Base-by-base conservation (phyloP, 2,329 filamentous ascomycete genomes). In the Verticillium tricorpus region DNA sequence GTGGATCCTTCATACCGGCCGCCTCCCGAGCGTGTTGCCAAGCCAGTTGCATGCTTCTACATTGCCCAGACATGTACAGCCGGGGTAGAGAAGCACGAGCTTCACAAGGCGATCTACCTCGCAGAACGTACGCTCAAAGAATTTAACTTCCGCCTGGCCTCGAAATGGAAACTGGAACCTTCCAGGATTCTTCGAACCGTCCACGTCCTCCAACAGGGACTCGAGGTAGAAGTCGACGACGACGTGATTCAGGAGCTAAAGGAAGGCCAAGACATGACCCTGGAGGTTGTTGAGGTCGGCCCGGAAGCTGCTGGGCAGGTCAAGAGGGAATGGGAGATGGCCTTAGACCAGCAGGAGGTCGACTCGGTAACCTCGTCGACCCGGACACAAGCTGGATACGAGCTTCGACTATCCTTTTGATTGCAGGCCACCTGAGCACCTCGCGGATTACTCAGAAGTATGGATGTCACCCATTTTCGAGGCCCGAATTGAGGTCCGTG, bases 221-320 rank as follows among this genome's bases (percentile, higher is more conserved):
- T 97, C 1, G 87, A 93, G 69, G 87, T 98, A 61, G 86, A 96
- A 70, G 84, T 98, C 68, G 95, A 98, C 70, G 93, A 98, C 70
- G 93, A 97, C 65, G 89, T 96, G 57, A 86, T 98, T 35, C 85
- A 85, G 55, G 90, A 94, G 73, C 80, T 98, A 59, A 85, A 87
- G 1, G 95, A 99, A 77, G 93, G 93, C 35, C 92, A 98, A 74
- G 94, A 97, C 70, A 95, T 98, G 89, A 85, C 89, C 62, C 82
- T 91, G 62, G 89, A 95, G 67, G 80, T 91, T 52, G 72, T 73
- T 19, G 80, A 85, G 67, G 69, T 79, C n/a, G 68, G 73, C 34
- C 66, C 68, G 50, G 67, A 68, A 8, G 62, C 73, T 11, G 17
- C 60, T 9, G 68, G 73, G 5, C 76, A 78, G 34, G 68, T 78